Conservation (phyloP, 1,284 basidiomycete genomes). For the Heterobasidion occidentale region DNA sequence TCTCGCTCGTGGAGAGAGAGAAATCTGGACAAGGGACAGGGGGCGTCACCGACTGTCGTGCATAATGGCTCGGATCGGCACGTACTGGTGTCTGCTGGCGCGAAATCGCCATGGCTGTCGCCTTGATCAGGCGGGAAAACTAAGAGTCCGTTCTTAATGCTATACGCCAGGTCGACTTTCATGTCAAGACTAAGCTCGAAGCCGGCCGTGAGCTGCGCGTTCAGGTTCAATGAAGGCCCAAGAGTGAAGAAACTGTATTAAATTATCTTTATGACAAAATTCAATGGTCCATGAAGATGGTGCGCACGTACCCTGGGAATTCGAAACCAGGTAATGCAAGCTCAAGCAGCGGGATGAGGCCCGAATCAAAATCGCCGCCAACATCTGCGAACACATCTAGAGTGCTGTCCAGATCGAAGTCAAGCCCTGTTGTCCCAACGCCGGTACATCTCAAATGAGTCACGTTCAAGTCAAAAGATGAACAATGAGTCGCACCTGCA, state of each 20-base stretch:
- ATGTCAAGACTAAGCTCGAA: constrained; percentile 30
- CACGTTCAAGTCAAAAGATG: too few species aligned
- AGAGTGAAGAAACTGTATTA: constrained; percentile 16
- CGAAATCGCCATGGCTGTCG: constrained; percentile 13
- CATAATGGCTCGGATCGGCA: background rate
- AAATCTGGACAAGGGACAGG: constrained; percentile 21
- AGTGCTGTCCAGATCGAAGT: constrained; percentile 19
- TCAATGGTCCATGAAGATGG: too few species aligned
- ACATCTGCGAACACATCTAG: constrained; percentile 24
- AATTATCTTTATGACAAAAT: background rate
- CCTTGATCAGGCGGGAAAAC: constrained; percentile 32
- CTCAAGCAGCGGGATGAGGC: constrained; percentile 25
- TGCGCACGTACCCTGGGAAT: constrained; percentile 22
- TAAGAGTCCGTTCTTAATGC: constrained; percentile 26
- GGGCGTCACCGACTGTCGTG: too few species aligned
- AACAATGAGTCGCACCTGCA: constrained; percentile 12
- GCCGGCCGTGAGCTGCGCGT: constrained; percentile 15
- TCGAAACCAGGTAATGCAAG: constrained; percentile 20
- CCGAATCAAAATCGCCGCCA: constrained; percentile 12
- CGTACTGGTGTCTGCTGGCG: constrained; percentile 10
- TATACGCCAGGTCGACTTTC: constrained; percentile 27
- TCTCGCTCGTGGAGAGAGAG: constrained; percentile 30
- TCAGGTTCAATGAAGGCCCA: constrained; percentile 26
- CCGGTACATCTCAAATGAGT: too few species aligned
- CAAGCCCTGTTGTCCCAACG: background rate